Evolutionary conservation across 257 asterid species (phyloP), one percentile per base, ranked within the genome.

Genomic region (Petunia axillaris): DNA sequence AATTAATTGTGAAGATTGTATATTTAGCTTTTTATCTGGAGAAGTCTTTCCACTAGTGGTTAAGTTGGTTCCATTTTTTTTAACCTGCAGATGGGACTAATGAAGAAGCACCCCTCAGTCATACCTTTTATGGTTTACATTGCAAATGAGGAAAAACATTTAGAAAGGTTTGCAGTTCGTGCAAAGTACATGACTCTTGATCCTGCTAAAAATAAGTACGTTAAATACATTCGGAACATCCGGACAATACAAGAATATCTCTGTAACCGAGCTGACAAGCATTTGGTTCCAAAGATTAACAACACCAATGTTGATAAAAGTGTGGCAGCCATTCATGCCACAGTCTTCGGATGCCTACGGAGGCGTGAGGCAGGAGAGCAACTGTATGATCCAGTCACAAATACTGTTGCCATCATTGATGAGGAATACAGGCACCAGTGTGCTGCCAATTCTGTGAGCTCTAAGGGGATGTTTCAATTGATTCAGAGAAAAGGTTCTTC

Each of bases 31-130:
- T 59, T 16, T 43, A 59, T 38, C 43, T 43, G 4, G 75, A 62
- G 76, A 48, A 2, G 11, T 53, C 43, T 62, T 60, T 58, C 74
- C 73, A 5, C 5, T 79, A 59, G 76, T 79, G 81, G 40, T 8
- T 63, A 52, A 83, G 58, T 65, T 84, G 55, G 55, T 75, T 64
- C 43, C 8, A 41, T 81, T 14, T 3, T 82, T 76, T 50, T 46
- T 84, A 66, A 59, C 55, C 54, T 85, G 91, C 94, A 96, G 99
- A 94, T 96, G 99, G 99, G 99, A 63, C 93, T 96, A 75, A 94
- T 96, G 98, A 96, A 94, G 86, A 96, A 94, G 82, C 99, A 96
- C 78, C 99, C 99, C 80, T 96, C 99, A n/a, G 88, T 94, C 81
- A 87, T 94, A 76, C 99, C 99, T 1, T 96, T 96, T 86, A 96